Base-by-base conservation (phyloP, 2,329 filamentous ascomycete genomes). In the Allantophomopsis cytisporea region DNA sequence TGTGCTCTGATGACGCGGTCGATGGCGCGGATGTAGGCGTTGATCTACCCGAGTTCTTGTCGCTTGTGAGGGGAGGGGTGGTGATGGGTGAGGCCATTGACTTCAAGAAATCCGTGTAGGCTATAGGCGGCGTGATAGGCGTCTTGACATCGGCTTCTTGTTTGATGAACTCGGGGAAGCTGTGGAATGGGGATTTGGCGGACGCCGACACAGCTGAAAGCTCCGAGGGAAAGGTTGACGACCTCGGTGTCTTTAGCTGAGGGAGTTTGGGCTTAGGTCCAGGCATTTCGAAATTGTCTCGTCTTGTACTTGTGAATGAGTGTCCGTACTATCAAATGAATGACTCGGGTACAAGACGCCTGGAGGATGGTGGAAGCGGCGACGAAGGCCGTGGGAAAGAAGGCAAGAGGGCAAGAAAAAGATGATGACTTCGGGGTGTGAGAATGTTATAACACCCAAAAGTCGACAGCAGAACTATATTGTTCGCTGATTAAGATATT, bases 91-190 rank as follows among this genome's bases (percentile, higher is more conserved):
- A 63, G 50, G 68, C 67, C 62, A 93, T 76, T 43, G 80, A 78
- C 62, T 87, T 89, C 46, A 96, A 77, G 56, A 95, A 96, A 54
- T 96, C 87, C 49, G 85, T 81, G 57, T 96, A 96, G 42, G 89
- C 88, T 16, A 74, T 69, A 3, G 89, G 89, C 39, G 89, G 89
- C 38, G 83, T 93, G 58, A 96, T 94, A 37, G 88, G 88, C 4
- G 88, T 95, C 62, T 78, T 81, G 42, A 76, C 61, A 35, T 68
- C 61, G 43, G 78, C 72, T 41, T 81, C 69, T 49, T 82, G 64
- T 60, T 88, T 89, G 66, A 88, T 73, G 50, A 72, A 69, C 40
- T 68, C 63, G 15, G 74, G 66, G 36, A 68, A 68, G 38, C 64
- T 65, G 37, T 77, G 77, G 54, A 83, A 68, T 37, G 83, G 83